Evolutionary conservation across 2,329 filamentous ascomycete genomes (phyloP).

Genomic region (Fusarium redolens): DNA sequence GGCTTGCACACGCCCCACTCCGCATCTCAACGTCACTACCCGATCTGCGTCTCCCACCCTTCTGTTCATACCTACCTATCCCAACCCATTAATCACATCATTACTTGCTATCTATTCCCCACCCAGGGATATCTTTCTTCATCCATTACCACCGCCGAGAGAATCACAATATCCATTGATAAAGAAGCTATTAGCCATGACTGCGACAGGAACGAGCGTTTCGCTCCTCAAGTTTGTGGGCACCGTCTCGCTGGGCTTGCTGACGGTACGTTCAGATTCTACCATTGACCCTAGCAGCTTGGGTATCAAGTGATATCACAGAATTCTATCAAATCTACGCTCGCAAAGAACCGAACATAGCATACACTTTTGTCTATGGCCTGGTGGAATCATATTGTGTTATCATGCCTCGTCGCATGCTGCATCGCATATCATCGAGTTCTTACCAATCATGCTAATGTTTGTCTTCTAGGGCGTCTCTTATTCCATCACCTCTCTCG

Average conservation of each 20-base stretch:
- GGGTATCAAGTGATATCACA: conserved; percentile 28
- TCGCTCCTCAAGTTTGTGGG: conserved; percentile 92
- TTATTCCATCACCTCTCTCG: conserved; percentile 81
- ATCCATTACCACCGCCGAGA: conserved; percentile 1
- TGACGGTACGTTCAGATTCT: conserved; percentile 74
- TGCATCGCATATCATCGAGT: neutral
- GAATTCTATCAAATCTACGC: neutral
- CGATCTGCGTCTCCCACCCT: conserved; percentile 17
- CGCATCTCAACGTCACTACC: conserved; percentile 29
- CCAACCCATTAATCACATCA: conserved; percentile 25
- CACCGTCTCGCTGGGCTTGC: conserved; percentile 85
- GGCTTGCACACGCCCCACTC: neutral
- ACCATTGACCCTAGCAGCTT: neutral
- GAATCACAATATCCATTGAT: neutral
- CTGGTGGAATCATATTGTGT: neutral
- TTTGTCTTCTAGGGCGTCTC: conserved; percentile 78
- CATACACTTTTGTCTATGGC: neutral
- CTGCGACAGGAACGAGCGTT: conserved; percentile 75
- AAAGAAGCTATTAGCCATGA: conserved; percentile 59
- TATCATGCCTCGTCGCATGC: neutral
- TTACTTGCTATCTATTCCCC: conserved; percentile 10
- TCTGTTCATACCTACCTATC: conserved; percentile 1
- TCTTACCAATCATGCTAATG: conserved; percentile 23
- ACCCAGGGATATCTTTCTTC: conserved; percentile 3
- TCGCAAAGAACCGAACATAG: neutral